A percentile compares a stretch with the other conserved stretches of the same genome.
Conservation (phyloP, 2,329 filamentous ascomycete genomes). For the Xylariaceae sp. region DNA sequence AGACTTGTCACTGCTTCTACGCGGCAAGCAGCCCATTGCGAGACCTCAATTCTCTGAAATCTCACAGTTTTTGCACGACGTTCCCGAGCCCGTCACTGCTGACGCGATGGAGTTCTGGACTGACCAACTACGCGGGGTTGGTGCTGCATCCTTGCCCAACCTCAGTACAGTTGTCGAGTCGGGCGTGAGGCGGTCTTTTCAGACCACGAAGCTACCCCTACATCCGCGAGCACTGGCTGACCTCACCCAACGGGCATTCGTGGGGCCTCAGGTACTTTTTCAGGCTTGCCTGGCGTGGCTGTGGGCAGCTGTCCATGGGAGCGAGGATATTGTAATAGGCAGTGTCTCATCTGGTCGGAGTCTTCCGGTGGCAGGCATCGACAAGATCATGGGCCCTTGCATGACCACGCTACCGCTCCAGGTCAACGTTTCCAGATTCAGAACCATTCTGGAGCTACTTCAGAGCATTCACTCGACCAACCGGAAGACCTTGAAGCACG, state of each 20-base stretch:
- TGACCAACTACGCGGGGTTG: slow-evolving; percentile 54
- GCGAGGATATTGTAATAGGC: slow-evolving; percentile 65
- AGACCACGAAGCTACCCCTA: slow-evolving; percentile 30
- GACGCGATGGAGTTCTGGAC: slow-evolving; percentile 62
- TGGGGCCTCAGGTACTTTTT: slow-evolving; percentile 66
- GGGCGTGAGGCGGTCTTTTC: slow-evolving; percentile 24
- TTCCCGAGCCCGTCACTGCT: slow-evolving; percentile 30
- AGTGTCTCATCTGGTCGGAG: slow-evolving; percentile 78
- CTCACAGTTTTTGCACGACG: slow-evolving; percentile 37
- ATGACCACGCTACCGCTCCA: slow-evolving; percentile 70
- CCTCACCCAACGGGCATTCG: slow-evolving; percentile 36
- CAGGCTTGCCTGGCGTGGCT: slow-evolving; percentile 66
- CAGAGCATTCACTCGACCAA: slow-evolving; percentile 59
- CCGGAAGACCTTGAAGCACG: slow-evolving; percentile 59
- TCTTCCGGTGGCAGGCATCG: slow-evolving; percentile 63
- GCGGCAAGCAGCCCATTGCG: slow-evolving; percentile 19
- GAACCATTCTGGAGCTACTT: slow-evolving; percentile 56
- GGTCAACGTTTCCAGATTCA: slow-evolving; percentile 48
- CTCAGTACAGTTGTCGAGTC: slow-evolving; percentile 39
- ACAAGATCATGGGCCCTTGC: slow-evolving; percentile 73
- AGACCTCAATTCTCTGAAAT: slow-evolving; percentile 59
- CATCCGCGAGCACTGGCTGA: slow-evolving; percentile 31
- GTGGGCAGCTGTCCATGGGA: slow-evolving; percentile 58
- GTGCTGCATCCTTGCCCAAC: slow-evolving; percentile 52
- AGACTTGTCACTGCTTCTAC: slow-evolving; percentile 55